Conservation (phyloP, 305 asterid species). For the Solanum hybrid region DNA sequence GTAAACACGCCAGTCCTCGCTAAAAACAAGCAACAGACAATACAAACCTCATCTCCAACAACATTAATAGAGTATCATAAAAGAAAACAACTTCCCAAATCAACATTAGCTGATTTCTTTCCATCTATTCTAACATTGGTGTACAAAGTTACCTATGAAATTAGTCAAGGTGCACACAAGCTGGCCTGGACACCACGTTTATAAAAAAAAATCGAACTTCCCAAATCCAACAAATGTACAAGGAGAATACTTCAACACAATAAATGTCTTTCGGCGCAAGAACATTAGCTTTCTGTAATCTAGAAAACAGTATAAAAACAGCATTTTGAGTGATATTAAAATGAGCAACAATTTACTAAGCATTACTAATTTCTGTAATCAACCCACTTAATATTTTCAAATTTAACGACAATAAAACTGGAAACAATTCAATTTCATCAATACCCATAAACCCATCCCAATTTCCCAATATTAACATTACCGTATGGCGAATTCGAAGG, state of each 20-base stretch:
- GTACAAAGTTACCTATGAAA: not conserved
- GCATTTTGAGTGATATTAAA: not conserved
- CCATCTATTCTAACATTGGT: not conserved
- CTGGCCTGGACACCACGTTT: not conserved
- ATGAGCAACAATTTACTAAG: not conserved
- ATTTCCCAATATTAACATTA: constrained; percentile 4
- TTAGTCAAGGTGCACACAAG: not conserved
- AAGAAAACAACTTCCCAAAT: not conserved
- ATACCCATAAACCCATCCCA: not conserved
- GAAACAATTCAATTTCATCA: not conserved
- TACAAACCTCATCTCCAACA: not conserved
- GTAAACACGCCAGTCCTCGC: not conserved
- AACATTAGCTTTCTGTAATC: not conserved
- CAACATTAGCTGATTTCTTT: not conserved
- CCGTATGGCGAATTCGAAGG: constrained; percentile 85
- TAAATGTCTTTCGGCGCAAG: not conserved
- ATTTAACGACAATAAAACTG: not conserved
- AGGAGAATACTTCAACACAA: not conserved
- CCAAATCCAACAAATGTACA: not conserved
- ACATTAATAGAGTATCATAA: not conserved
- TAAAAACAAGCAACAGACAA: not conserved
- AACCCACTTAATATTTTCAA: not conserved
- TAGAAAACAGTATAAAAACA: not conserved
- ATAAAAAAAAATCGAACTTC: too few species aligned
- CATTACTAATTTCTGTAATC: not conserved